These are phyloP conservation scores for Biscogniauxia mediterranea DNA, from an alignment of 2,329 filamentous ascomycete species.

Conservation along the genomic window DNA sequence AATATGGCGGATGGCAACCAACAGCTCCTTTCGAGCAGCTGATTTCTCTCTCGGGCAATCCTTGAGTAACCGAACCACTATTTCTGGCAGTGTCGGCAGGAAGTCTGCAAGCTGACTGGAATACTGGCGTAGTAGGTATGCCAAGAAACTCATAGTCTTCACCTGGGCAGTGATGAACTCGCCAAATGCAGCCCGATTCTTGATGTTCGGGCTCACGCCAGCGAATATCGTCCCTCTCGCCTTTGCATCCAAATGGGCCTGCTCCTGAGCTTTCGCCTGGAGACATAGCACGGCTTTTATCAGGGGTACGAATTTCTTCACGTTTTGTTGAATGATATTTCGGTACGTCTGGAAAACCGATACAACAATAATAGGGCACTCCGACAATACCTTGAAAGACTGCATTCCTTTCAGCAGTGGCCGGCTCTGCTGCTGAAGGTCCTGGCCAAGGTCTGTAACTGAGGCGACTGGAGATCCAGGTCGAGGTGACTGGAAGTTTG, in stretches of 20 bases:
- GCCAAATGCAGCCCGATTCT: constrained; percentile 89
- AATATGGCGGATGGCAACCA: constrained; percentile 96
- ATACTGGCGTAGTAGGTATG: constrained; percentile 87
- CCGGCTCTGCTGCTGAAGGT: constrained; percentile 76
- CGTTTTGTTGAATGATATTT: constrained; percentile 74
- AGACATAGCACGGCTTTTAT: constrained; percentile 88
- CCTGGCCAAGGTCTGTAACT: constrained; percentile 75
- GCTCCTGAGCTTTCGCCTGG: constrained; percentile 89
- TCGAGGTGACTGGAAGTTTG: constrained; percentile 81
- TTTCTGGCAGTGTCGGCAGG: constrained; percentile 76
- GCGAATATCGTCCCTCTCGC: constrained; percentile 81
- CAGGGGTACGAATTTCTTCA: constrained; percentile 86
- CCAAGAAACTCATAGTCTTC: constrained; percentile 98
- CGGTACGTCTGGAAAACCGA: constrained; percentile 96
- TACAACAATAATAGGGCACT: constrained; percentile 98
- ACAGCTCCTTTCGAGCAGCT: constrained; percentile 85
- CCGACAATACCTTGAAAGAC: constrained; percentile 96
- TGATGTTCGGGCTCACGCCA: constrained; percentile 89
- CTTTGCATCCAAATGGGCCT: constrained; percentile 82
- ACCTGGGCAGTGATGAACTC: constrained; percentile 98
- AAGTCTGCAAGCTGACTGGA: constrained; percentile 86
- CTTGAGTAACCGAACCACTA: constrained; percentile 86
- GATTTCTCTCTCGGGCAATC: constrained; percentile 96
- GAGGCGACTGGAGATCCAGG: constrained; percentile 87
- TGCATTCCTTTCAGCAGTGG: constrained; percentile 91